Evolutionary conservation across 768 basidiomycete species (phyloP).

Genomic region (Termitomyces sp.): DNA sequence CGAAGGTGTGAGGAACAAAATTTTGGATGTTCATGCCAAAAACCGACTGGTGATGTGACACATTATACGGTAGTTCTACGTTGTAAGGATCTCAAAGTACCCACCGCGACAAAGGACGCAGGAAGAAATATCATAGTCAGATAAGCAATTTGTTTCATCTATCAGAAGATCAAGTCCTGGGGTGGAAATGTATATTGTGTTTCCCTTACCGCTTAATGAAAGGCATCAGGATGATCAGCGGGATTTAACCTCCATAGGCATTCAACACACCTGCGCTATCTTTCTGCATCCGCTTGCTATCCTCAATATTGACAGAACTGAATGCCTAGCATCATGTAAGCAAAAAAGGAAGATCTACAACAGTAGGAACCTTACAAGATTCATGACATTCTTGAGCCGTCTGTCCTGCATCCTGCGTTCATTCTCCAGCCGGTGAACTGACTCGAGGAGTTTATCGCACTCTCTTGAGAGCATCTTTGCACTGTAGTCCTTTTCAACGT

Average conservation of each 20-base stretch:
- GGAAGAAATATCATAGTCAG: conserved; percentile 59
- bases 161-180: not conserved
- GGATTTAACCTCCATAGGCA: not conserved
- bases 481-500: conserved; percentile 23
- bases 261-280: conserved; percentile 37
- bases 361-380: conserved; percentile 27
- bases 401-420: conserved; percentile 39
- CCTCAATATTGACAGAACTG: conserved; percentile 50
- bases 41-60: conserved; percentile 28
- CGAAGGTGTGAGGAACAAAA: conserved; percentile 27
- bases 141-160: conserved; percentile 57
- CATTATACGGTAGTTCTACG: not conserved
- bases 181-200: not conserved
- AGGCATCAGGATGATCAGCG: not conserved
- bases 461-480: conserved; percentile 35
- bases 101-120: conserved; percentile 44
- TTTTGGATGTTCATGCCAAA: conserved; percentile 57
- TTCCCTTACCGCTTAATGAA: conserved; percentile 15
- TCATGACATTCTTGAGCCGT: conserved; percentile 47
- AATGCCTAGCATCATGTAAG: conserved; percentile 36
- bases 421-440: conserved; percentile 39
- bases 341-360: not conserved
- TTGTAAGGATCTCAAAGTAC: conserved; percentile 3
- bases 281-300: conserved; percentile 45
- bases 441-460: conserved; percentile 40